Conservation (phyloP, 208 protist species). For the Trypanosoma conorhini region DNA sequence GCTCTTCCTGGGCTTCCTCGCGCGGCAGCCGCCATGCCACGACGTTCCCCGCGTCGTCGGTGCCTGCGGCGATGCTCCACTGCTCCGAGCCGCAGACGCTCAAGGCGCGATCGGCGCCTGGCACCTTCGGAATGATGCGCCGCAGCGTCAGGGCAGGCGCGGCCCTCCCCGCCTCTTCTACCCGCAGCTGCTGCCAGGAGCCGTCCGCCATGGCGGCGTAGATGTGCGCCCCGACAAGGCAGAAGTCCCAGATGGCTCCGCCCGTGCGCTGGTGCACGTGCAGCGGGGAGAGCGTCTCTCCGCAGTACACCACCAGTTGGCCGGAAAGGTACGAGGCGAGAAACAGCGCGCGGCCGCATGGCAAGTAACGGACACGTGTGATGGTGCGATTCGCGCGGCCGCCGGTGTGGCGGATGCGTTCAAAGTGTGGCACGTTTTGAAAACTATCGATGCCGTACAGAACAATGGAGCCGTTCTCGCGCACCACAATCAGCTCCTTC, state of each 20-base stretch:
- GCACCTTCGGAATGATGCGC: slow-evolving; percentile 70
- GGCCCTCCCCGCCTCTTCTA: not conserved
- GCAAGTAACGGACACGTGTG: slow-evolving; percentile 61
- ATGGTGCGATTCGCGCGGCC: slow-evolving; percentile 70
- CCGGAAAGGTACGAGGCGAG: slow-evolving; percentile 76
- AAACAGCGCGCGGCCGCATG: slow-evolving; percentile 27
- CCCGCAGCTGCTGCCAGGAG: slow-evolving; percentile 53
- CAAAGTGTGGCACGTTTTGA: slow-evolving; percentile 85
- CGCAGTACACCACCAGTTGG: slow-evolving; percentile 81
- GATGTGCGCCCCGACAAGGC: slow-evolving; percentile 29
- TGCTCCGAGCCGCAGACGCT: slow-evolving; percentile 43
- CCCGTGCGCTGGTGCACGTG: slow-evolving; percentile 79
- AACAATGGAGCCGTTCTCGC: slow-evolving; percentile 82
- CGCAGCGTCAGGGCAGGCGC: slow-evolving; percentile 41
- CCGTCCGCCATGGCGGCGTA: slow-evolving; percentile 46
- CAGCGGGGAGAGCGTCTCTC: slow-evolving; percentile 65
- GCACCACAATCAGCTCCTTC: slow-evolving; percentile 62
- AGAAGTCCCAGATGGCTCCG: slow-evolving; percentile 80
- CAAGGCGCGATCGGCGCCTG: slow-evolving; percentile 82
- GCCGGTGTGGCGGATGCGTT: slow-evolving; percentile 69
- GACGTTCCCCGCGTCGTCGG: slow-evolving; percentile 83
- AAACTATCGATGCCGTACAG: slow-evolving; percentile 63
- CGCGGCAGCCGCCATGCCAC: slow-evolving; percentile 60
- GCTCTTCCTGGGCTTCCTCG: slow-evolving; percentile 3
- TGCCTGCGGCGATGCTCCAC: slow-evolving; percentile 53